A percentile compares a stretch with the other conserved stretches of the same genome.
These are phyloP conservation scores for Phytophthora europaea DNA, from an alignment of 352 stramenopile genomes.

Conservation along the genomic window DNA sequence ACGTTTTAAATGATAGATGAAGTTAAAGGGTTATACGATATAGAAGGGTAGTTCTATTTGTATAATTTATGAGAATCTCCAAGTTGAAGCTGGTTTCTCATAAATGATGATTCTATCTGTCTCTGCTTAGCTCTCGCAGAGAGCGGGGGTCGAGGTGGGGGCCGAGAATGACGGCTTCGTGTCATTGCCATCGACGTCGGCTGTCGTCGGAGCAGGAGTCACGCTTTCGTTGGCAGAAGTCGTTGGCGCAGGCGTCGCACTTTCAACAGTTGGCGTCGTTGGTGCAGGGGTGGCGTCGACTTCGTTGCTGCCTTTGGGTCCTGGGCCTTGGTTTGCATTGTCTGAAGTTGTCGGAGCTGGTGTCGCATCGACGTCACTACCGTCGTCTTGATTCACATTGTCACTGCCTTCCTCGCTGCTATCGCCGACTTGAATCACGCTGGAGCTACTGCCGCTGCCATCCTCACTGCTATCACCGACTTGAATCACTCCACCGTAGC, in stretches of 20 bases:
- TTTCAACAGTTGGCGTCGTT: neutral
- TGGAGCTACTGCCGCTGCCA: neutral
- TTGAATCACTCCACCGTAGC: neutral
- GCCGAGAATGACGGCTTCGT: neutral
- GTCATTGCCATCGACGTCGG: neutral
- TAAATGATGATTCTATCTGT: neutral
- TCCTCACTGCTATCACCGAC: neutral
- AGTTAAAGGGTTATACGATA: too few species aligned
- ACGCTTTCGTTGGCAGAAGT: neutral
- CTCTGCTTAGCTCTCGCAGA: neutral
- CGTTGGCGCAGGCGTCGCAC: slow-evolving; percentile 20
- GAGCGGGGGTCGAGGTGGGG: neutral
- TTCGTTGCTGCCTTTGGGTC: neutral
- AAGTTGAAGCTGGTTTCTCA: slow-evolving; percentile 15
- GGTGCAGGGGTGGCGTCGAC: neutral
- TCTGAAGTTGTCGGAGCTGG: slow-evolving; percentile 6
- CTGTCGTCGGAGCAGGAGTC: slow-evolving; percentile 16
- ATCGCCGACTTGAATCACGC: neutral
- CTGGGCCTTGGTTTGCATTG: neutral
- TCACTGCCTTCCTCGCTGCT: neutral
- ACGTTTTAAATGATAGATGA: too few species aligned
- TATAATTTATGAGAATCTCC: slow-evolving; percentile 1
- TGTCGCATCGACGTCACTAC: neutral
- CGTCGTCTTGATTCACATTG: too few species aligned
- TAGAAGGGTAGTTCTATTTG: neutral